A percentile compares a stretch with the other conserved stretches of the same genome.
These are phyloP conservation scores for Aspergillus niger DNA, from an alignment of 2,329 filamentous ascomycete genomes.

Conservation along the genomic window DNA sequence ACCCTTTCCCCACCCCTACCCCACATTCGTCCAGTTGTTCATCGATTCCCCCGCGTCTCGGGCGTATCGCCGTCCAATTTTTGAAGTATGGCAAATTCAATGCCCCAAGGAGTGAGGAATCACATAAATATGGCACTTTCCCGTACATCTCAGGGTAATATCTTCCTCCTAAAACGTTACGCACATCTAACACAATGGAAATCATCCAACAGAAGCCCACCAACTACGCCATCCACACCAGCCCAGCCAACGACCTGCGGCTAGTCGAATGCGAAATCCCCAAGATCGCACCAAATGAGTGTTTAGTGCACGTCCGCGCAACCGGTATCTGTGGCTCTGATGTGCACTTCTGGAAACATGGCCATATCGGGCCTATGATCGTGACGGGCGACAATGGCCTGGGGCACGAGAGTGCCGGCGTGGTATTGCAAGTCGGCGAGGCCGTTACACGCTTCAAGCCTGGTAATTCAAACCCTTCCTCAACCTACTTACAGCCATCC, in stretches of 20 bases:
- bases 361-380: constrained; percentile 21
- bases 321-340: constrained; percentile 24
- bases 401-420: constrained; percentile 24
- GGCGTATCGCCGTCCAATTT: background rate
- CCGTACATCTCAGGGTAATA: background rate
- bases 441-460: constrained; percentile 22
- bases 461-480: constrained; percentile 2
- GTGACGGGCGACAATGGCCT: constrained; percentile 25
- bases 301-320: constrained; percentile 21
- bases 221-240: constrained; percentile 24
- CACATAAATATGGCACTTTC: background rate
- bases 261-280: constrained; percentile 23
- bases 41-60: background rate
- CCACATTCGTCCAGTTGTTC: background rate
- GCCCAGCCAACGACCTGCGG: constrained; percentile 20
- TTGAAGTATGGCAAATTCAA: background rate
- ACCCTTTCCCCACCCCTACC: background rate
- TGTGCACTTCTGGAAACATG: constrained; percentile 26
- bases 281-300: constrained; percentile 16
- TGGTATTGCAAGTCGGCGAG: constrained; percentile 20
- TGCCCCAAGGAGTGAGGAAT: background rate
- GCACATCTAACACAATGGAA: constrained; percentile 14
- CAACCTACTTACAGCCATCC: too few relatives aligned
- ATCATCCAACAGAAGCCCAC: constrained; percentile 17
- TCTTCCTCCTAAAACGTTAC: background rate